Evolutionary conservation across 2,329 filamentous ascomycete genomes (phyloP), one percentile per base, ranked within the genome.

Genomic region (Ophiostoma sp.): DNA sequence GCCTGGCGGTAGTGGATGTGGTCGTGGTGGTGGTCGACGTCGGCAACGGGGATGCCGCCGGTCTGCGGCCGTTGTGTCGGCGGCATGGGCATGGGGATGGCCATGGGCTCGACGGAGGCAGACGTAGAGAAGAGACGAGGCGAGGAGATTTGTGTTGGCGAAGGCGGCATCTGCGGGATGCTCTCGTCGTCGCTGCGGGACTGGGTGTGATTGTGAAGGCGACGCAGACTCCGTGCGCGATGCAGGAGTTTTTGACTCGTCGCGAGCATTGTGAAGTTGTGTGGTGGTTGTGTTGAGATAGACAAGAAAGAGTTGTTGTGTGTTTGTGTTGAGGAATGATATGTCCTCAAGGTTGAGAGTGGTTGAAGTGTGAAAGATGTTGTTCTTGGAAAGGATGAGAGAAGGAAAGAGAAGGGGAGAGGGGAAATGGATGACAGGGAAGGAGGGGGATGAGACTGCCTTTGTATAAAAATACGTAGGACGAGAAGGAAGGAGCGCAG

Each of bases 221-320:
- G 74, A 39, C 74, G 74, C 42, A 75, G 57, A 39, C 71, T 75
- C 68, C 73, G 73, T 66, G 74, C 73, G 22, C 75, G 73, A 57
- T 75, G 75, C 61, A 76, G 57, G 64, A 76, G 68, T 31, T 75
- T 76, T 48, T 75, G 75, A 57, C 69, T 59, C 28, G 72, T 69
- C 31, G 61, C 39, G 50, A 75, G 12, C 70, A 75, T 74, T 70
- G 71, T 64, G 69, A 22, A 3, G 57, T 15, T 25, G 50, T 33
- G 50, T 6, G 19, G 39, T 6, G 22, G 50, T 55, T 55, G n/a
- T 25, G 59, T 36, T 8, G 31, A 4, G 36, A 22, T 42, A 31
- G 17, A n/a, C n/a, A n/a, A 25, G 17, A 9, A n/a, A 0, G 31
- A 5, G 45, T 63, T 45, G 36, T n/a, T 64, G 28, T 22, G 11